A percentile compares a stretch with the other conserved stretches of the same genome.
Conservation (phyloP, 371 early-diverging fungal genomes). For the Mucor irregularis region DNA sequence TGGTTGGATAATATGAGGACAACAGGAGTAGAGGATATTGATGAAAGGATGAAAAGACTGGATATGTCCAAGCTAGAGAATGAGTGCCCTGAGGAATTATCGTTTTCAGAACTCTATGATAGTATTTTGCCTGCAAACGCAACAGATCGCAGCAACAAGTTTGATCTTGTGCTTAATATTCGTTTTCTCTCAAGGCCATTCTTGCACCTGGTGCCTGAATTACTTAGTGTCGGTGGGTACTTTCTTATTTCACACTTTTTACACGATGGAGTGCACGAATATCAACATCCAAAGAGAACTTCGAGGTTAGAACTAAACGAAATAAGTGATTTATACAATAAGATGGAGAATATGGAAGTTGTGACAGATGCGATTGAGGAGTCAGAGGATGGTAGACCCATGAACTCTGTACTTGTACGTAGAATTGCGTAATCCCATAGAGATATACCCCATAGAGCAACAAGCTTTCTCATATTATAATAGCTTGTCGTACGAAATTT, state of each 20-base stretch:
- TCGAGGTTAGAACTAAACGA: constrained; percentile 39
- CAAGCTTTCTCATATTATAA: no score
- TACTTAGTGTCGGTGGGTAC: constrained; percentile 38
- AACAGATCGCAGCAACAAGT: not conserved
- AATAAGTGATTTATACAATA: constrained; percentile 21
- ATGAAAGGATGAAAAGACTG: not conserved
- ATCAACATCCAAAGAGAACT: constrained; percentile 33
- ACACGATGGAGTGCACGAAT: constrained; percentile 25
- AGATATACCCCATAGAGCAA: no score
- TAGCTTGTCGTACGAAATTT: no score
- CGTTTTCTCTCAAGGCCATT: constrained; percentile 41
- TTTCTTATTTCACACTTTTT: constrained; percentile 50
- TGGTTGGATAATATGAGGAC: constrained; percentile 25
- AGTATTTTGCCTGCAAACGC: not conserved
- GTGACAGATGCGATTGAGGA: constrained; percentile 38
- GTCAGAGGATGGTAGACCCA: constrained; percentile 49
- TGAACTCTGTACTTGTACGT: constrained; percentile 41
- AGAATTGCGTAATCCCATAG: constrained; percentile 8
- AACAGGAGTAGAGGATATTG: constrained; percentile 13
- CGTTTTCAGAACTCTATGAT: not conserved
- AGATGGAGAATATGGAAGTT: constrained; percentile 25
- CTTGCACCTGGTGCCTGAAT: constrained; percentile 21
- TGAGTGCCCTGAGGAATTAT: not conserved
- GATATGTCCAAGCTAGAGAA: not conserved
- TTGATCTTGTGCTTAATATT: constrained; percentile 44